These are phyloP conservation scores for Populus tremula DNA, from an alignment of 345 rosid species.

Conservation along the genomic window DNA sequence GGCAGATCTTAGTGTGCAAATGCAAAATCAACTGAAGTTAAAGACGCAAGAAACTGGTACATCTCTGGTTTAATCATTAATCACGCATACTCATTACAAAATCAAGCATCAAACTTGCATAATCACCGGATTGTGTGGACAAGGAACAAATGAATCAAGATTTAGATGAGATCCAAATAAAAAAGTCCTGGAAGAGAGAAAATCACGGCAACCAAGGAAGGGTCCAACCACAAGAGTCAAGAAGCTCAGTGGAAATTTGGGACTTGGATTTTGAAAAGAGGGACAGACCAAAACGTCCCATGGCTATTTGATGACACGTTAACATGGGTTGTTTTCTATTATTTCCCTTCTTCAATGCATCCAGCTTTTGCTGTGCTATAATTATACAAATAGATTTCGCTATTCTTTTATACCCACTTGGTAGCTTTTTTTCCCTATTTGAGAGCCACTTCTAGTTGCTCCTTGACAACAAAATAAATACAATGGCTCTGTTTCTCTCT, in stretches of 20 bases:
- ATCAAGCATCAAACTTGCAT: background rate
- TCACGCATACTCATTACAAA: background rate
- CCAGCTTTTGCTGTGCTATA: background rate
- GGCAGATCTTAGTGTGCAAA: background rate
- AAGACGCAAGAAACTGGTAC: background rate
- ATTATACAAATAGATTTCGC: background rate
- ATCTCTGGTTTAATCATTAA: background rate
- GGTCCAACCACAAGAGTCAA: background rate
- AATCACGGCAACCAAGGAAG: constrained; percentile 8
- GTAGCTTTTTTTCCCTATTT: constrained; percentile 1
- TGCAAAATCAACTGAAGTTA: background rate
- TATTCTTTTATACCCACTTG: background rate
- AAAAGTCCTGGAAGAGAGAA: background rate
- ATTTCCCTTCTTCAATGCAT: background rate
- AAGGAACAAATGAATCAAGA: background rate
- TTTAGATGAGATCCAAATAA: background rate
- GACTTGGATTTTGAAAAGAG: background rate
- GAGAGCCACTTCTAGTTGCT: background rate
- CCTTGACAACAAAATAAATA: background rate
- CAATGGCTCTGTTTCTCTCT: constrained; percentile 24
- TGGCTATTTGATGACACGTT: constrained; percentile 25
- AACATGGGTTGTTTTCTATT: constrained; percentile 8
- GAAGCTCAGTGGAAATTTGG: background rate
- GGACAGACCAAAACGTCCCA: constrained; percentile 27
- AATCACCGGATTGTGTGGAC: background rate